Percentiles rank a stretch among this genome's conserved stretches.
Conservation (phyloP, 257 asterid species). For the Lavandula angustifolia region DNA sequence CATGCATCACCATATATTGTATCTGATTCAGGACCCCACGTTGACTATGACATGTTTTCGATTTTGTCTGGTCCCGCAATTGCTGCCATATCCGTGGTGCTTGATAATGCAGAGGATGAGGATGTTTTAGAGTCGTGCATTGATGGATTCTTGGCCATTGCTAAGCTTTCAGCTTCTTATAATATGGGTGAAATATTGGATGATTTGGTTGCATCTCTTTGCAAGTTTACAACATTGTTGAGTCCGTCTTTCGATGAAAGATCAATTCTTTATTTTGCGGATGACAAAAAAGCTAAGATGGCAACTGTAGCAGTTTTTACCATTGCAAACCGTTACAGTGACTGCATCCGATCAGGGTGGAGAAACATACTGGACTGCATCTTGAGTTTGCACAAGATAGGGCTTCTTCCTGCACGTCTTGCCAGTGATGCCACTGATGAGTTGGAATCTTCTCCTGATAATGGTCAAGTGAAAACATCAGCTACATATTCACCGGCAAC, state of each 20-base stretch:
- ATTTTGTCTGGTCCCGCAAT: conserved; percentile 79
- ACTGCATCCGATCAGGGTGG: conserved; percentile 84
- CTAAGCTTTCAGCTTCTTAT: conserved; percentile 72
- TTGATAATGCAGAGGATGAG: conserved; percentile 83
- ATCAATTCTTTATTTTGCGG: conserved; percentile 68
- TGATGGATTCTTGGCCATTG: conserved; percentile 80
- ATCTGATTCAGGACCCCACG: conserved; percentile 58
- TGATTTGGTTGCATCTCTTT: conserved; percentile 86
- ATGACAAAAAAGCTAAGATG: conserved; percentile 78
- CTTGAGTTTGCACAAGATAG: conserved; percentile 75
- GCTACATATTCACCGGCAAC: conserved; percentile 45
- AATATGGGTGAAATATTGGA: conserved; percentile 67
- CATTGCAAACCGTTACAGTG: conserved; percentile 79
- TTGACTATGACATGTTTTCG: conserved; percentile 80
- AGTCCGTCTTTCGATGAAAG: conserved; percentile 59
- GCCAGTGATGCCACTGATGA: conserved; percentile 82
- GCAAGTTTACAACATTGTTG: conserved; percentile 76
- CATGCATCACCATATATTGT: conserved; percentile 64
- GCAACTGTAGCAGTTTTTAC: conserved; percentile 83
- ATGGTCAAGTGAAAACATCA: conserved; percentile 42
- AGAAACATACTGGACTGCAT: conserved; percentile 88
- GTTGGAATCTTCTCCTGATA: conserved; percentile 54
- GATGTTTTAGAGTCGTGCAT: conserved; percentile 65
- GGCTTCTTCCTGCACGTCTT: conserved; percentile 88
- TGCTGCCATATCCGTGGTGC: conserved; percentile 89